A percentile compares a stretch with the other conserved stretches of the same genome.
Conservation (phyloP, 2,329 filamentous ascomycete species). For the Penicillium sp. region DNA sequence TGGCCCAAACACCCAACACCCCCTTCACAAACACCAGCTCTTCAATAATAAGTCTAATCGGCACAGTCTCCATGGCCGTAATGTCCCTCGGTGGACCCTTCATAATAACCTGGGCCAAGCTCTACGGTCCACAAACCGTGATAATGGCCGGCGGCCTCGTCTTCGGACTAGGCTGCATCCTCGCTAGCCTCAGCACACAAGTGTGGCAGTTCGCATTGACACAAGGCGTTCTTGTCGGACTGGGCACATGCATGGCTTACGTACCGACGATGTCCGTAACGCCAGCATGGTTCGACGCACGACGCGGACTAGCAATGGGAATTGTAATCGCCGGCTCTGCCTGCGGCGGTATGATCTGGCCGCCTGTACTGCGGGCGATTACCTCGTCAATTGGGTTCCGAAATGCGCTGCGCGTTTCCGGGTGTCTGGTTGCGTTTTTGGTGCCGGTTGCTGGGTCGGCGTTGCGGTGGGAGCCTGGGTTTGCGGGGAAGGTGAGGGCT, state of each 20-base stretch:
- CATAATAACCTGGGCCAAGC: constrained; percentile 37
- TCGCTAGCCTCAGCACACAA: no score
- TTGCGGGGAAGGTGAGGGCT: constrained; percentile 20
- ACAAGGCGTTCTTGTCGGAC: constrained; percentile 41
- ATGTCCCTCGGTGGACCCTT: constrained; percentile 42
- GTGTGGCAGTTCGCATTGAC: constrained; percentile 38
- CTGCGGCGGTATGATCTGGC: constrained; percentile 42
- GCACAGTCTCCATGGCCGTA: constrained; percentile 37
- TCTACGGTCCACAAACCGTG: constrained; percentile 34
- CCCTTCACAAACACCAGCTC: no score
- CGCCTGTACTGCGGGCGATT: constrained; percentile 35
- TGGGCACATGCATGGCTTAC: constrained; percentile 42
- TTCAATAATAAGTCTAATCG: constrained; percentile 33
- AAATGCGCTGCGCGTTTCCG: constrained; percentile 38
- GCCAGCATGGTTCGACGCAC: constrained; percentile 41
- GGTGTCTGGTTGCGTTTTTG: constrained; percentile 31
- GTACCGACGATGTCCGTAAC: constrained; percentile 41
- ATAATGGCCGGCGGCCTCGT: constrained; percentile 18
- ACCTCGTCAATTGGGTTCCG: constrained; percentile 39
- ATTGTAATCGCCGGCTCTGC: constrained; percentile 42
- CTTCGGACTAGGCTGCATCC: no score
- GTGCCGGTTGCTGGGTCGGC: constrained; percentile 28
- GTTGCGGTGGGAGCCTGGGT: constrained; percentile 34
- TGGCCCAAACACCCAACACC: no score
- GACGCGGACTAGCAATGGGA: constrained; percentile 42